Percentiles rank a stretch among this genome's conserved stretches.
Evolutionary conservation across 345 rosid species (phyloP).

Genomic region (Populus nigra): DNA sequence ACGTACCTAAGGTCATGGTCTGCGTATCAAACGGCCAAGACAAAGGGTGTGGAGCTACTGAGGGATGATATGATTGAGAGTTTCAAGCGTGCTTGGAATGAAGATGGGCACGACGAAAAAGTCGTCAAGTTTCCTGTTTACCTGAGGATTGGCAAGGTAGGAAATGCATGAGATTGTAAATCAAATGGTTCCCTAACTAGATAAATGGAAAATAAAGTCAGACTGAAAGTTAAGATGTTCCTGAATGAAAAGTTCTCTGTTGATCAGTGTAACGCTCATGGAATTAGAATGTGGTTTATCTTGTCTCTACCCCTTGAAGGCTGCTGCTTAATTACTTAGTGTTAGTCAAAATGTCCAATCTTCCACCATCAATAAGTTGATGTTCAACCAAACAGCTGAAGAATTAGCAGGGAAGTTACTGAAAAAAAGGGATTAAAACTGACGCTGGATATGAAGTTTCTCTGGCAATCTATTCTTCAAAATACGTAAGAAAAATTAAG

Average conservation of each 20-base stretch:
- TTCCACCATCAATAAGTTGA: too few relatives aligned
- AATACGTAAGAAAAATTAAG: too few relatives aligned
- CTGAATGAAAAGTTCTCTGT: not conserved
- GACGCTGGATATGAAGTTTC: too few relatives aligned
- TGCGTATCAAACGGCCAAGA: slow-evolving; percentile 66
- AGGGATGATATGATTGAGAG: slow-evolving; percentile 33
- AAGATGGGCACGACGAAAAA: slow-evolving; percentile 40
- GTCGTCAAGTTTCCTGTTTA: slow-evolving; percentile 52
- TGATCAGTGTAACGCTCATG: too few relatives aligned
- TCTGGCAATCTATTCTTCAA: too few relatives aligned
- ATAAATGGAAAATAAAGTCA: not conserved
- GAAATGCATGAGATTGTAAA: slow-evolving; percentile 1
- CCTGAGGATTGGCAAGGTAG: slow-evolving; percentile 65
- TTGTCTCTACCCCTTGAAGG: too few relatives aligned
- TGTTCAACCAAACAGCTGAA: too few relatives aligned
- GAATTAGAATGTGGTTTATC: too few relatives aligned
- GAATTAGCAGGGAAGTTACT: too few relatives aligned
- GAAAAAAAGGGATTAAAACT: too few relatives aligned
- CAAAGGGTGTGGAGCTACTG: slow-evolving; percentile 60
- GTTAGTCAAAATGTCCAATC: too few relatives aligned
- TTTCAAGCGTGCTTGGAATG: slow-evolving; percentile 53
- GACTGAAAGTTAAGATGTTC: not conserved
- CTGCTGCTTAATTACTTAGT: too few relatives aligned
- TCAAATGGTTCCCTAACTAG: not conserved
- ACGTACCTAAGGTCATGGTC: slow-evolving; percentile 64